Evolutionary conservation across 2,329 filamentous ascomycete species (phyloP).

Genomic region (Penicillium frequentans): DNA sequence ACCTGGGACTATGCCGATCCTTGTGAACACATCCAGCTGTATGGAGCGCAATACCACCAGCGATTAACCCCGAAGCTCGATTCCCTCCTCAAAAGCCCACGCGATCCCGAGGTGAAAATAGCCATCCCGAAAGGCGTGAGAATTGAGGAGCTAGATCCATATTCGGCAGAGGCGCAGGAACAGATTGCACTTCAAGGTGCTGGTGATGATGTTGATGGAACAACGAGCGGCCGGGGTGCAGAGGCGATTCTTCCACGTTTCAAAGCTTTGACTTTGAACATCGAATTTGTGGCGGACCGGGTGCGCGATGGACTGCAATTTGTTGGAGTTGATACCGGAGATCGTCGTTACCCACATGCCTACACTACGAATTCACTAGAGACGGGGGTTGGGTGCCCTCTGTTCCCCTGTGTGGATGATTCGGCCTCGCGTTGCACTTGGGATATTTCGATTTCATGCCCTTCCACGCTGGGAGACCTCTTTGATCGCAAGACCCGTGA

Average conservation of each 20-base stretch:
- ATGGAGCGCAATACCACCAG: slow-evolving; percentile 72
- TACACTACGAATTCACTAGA: slow-evolving; percentile 82
- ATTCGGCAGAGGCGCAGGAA: slow-evolving; percentile 50
- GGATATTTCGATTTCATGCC: slow-evolving; percentile 84
- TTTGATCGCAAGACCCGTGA: slow-evolving; percentile 42
- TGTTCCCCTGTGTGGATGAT: slow-evolving; percentile 94
- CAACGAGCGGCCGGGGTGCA: slow-evolving; percentile 32
- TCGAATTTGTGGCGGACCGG: slow-evolving; percentile 74
- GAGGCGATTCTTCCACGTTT: slow-evolving; percentile 50
- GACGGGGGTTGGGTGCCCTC: slow-evolving; percentile 75
- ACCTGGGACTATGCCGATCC: slow-evolving; percentile 42
- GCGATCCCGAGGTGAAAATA: slow-evolving; percentile 60
- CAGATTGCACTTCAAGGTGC: slow-evolving; percentile 43
- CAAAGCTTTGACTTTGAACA: slow-evolving; percentile 62
- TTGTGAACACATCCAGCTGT: slow-evolving; percentile 50
- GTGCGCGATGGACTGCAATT: slow-evolving; percentile 89
- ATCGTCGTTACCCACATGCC: slow-evolving; percentile 82
- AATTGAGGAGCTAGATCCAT: slow-evolving; percentile 61
- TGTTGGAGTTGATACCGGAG: slow-evolving; percentile 77
- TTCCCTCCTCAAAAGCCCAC: slow-evolving; percentile 53
- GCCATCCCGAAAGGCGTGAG: slow-evolving; percentile 60
- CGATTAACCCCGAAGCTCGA: slow-evolving; percentile 69
- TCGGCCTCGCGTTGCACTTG: slow-evolving; percentile 77
- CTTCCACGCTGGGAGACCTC: slow-evolving; percentile 80
- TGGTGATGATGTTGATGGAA: slow-evolving; percentile 40